Base-by-base conservation (phyloP, 2,329 filamentous ascomycete genomes). In the Paecilomyces variotii region DNA sequence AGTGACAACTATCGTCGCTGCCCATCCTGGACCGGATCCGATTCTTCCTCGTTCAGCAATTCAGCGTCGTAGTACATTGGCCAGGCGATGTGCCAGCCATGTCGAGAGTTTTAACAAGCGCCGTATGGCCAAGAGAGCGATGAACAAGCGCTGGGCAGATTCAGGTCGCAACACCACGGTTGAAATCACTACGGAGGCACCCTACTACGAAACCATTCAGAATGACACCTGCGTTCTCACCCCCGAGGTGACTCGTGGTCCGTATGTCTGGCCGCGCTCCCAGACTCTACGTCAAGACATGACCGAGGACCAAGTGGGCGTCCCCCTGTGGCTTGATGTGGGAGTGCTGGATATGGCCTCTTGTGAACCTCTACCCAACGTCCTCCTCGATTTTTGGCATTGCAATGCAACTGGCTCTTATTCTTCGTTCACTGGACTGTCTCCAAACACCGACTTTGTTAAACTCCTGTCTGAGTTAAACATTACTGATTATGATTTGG, bases 341-440 rank as follows among this genome's bases (percentile, higher is more conserved):
- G 72, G 75, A 32, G 74, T 77, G 52, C 64, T 79, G 50, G 74
- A 79, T 62, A 70, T 78, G 57, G 68, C 68, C 12, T 77, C 74
- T 11, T 78, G 77, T 65, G 66, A 72, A 59, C 70, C 75, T 3
- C 63, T 72, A 0, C 64, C 67, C 0, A 63, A 68, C 14, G 68
- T 72, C 7, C 61, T 75, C 9, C 63, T 78, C 57, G 75, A 78
- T 60, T 69, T 77, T 49, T 79, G 76, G 76, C 70, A 75, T 53
- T 77, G 74, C 67, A 78, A 79, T 61, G 69, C 74, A 25, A 77
- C 73, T 0, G 76, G 77, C 10, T 67, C 64, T 6, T 79, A 78
- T 66, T 73, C 61, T n/a, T 54, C 45, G 0, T 66, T 66, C 30
- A 67, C 63, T 0, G 59, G 56, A 1, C 58, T 70, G 2, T 66